These are phyloP conservation scores for Saccharomyces hybrid DNA, from an alignment of 1,139 yeast species.

Conservation along the genomic window DNA sequence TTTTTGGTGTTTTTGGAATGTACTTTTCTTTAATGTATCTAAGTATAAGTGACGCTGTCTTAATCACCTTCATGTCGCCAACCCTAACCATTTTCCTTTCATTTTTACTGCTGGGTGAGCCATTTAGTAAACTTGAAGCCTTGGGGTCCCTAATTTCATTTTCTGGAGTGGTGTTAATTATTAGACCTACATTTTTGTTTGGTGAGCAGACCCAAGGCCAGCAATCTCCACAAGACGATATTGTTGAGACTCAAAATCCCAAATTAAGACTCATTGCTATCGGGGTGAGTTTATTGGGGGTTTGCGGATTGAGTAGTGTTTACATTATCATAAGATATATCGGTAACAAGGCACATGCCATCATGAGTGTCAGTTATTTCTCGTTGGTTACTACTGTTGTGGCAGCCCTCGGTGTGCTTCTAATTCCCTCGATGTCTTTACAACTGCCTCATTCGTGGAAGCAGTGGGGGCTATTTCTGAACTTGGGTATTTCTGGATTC, in stretches of 20 bases:
- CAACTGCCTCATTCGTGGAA: slow-evolving; percentile 48
- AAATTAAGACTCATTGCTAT: slow-evolving; percentile 45
- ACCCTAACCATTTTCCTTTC: slow-evolving; percentile 72
- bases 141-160: slow-evolving; percentile 63
- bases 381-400: slow-evolving; percentile 54
- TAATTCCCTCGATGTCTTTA: slow-evolving; percentile 53
- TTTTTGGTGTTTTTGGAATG: slow-evolving; percentile 68
- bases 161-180: slow-evolving; percentile 70
- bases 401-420: slow-evolving; percentile 46
- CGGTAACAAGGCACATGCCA: slow-evolving; percentile 72
- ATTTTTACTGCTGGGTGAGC: slow-evolving; percentile 56
- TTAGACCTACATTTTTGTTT: slow-evolving; percentile 71
- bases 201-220: slow-evolving; percentile 31
- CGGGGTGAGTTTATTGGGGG: slow-evolving; percentile 59
- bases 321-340: slow-evolving; percentile 67
- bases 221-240: slow-evolving; percentile 20
- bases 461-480: slow-evolving; percentile 59
- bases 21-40: slow-evolving; percentile 70
- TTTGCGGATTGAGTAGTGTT: slow-evolving; percentile 62
- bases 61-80: slow-evolving; percentile 73
- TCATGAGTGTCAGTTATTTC: slow-evolving; percentile 70
- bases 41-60: slow-evolving; percentile 70
- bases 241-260: slow-evolving; percentile 23
- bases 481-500: slow-evolving; percentile 73
- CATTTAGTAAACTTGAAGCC: slow-evolving; percentile 61